Conservation (phyloP, 1,139 yeast species). For the Arxiozyma slooffiae region DNA sequence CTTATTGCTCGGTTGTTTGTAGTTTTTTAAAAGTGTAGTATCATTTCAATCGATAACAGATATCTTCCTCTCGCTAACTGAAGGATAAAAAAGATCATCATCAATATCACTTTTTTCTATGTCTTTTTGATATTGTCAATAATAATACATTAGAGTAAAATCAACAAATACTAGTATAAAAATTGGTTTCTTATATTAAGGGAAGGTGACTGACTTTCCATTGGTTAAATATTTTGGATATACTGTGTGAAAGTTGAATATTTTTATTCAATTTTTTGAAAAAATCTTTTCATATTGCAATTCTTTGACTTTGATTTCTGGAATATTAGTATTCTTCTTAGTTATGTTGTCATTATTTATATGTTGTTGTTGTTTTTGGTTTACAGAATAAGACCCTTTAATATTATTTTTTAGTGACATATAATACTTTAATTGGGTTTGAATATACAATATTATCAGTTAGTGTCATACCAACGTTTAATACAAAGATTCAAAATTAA, state of each 20-base stretch:
- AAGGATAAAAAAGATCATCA: too few relatives aligned
- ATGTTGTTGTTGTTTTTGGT: too few relatives aligned
- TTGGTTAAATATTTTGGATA: not conserved
- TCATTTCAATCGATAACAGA: too few relatives aligned
- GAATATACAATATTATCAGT: constrained; percentile 5
- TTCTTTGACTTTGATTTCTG: constrained; percentile 11
- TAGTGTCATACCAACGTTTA: constrained; percentile 15
- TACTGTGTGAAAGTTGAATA: not conserved
- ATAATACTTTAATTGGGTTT: constrained; percentile 22
- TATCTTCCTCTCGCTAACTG: too few relatives aligned
- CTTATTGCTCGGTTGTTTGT: too few relatives aligned
- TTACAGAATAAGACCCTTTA: too few relatives aligned
- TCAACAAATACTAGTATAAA: not conserved
- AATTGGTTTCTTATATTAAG: not conserved
- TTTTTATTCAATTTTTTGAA: not conserved
- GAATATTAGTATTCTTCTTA: constrained; percentile 15
- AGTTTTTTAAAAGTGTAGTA: too few relatives aligned
- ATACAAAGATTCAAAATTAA: constrained; percentile 24
- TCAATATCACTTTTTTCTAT: too few relatives aligned
- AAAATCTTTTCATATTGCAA: constrained; percentile 1
- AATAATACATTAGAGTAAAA: too few relatives aligned
- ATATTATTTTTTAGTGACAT: constrained; percentile 6
- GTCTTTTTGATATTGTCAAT: too few relatives aligned
- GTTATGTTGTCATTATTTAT: too few relatives aligned
- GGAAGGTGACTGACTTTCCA: constrained; percentile 4